phyloP scores from a whole-genome alignment of 257 asterid species.

The Mentha longifolia region DNA sequence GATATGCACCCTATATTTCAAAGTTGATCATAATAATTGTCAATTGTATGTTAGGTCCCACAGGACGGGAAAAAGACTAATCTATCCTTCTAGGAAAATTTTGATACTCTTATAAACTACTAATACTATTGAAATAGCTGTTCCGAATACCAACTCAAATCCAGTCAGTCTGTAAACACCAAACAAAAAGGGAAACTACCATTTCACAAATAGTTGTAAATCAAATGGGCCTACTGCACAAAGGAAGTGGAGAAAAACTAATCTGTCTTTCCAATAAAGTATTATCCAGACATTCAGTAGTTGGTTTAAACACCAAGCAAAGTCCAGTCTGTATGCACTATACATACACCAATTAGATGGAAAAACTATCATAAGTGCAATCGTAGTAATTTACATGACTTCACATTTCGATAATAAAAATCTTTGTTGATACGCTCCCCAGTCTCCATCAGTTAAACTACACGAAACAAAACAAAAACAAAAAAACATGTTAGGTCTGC shows the following conservation, averaged over 20 bases:
- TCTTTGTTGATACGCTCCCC: neutral
- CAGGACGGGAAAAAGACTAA: neutral
- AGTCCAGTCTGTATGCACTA: neutral
- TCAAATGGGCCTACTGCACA: neutral
- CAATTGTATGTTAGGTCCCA: neutral
- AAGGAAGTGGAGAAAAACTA: neutral
- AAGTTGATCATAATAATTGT: no score
- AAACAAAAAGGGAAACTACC: neutral
- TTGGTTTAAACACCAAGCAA: neutral
- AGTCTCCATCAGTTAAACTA: neutral
- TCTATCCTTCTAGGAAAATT: neutral
- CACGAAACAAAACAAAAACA: neutral
- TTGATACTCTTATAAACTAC: neutral
- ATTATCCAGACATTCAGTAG: neutral
- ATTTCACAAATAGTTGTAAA: neutral
- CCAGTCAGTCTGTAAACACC: neutral
- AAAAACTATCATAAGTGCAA: neutral
- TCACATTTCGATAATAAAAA: conserved; percentile 16
- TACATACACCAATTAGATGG: neutral
- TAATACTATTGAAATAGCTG: neutral
- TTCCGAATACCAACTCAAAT: neutral
- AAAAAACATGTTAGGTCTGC: neutral
- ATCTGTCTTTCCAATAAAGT: neutral
- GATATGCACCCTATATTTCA: no score
- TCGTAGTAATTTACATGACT: no score